phyloP scores from a whole-genome alignment of 139 green algal species.

The Haematococcus sp. region DNA sequence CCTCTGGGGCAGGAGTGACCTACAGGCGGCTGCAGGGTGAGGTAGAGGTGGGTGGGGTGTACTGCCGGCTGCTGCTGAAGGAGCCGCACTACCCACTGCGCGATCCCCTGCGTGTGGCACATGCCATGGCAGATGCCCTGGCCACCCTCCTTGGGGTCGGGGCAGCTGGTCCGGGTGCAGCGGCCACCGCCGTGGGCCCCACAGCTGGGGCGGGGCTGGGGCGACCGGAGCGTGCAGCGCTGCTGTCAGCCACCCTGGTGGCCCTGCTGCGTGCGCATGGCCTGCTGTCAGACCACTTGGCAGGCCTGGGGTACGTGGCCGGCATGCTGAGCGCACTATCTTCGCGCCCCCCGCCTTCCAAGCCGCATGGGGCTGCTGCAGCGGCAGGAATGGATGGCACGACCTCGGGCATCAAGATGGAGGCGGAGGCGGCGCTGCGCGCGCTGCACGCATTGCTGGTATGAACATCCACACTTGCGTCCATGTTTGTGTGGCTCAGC shows the following conservation, averaged over 20 bases:
- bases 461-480: too few relatives aligned
- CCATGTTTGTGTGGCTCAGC: too few relatives aligned
- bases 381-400: too few relatives aligned
- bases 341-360: too few relatives aligned
- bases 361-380: too few relatives aligned
- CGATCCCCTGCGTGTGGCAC: conserved; percentile 55
- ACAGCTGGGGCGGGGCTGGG: background rate
- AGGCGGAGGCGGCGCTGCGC: too few relatives aligned
- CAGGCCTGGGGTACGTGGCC: conserved; percentile 57
- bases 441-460: too few relatives aligned
- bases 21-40: conserved; percentile 61
- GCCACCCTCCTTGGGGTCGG: conserved; percentile 40
- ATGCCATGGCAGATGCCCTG: conserved; percentile 54
- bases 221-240: conserved; percentile 20
- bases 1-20: conserved; percentile 41
- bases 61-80: conserved; percentile 87
- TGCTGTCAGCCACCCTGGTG: conserved; percentile 69
- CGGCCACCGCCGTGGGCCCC: background rate
- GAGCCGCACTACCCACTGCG: conserved; percentile 76
- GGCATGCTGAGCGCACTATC: background rate
- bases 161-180: background rate
- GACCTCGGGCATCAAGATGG: too few relatives aligned
- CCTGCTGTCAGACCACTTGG: conserved; percentile 64
- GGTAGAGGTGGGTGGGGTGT: conserved; percentile 83
- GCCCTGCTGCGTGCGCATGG: conserved; percentile 62